phyloP scores from a whole-genome alignment of 169 alveolate species.

The Plasmodium adleri region DNA sequence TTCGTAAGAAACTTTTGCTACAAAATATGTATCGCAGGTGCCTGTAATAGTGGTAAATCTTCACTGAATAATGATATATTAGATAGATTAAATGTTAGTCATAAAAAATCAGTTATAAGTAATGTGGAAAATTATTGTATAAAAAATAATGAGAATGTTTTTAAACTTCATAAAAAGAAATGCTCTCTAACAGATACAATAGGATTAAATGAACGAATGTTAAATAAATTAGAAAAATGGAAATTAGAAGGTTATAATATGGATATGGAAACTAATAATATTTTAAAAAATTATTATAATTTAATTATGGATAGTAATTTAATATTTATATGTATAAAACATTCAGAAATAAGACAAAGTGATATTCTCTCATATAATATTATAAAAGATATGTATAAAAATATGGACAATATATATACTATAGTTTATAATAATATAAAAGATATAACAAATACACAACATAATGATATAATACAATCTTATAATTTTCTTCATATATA shows the following conservation, averaged over 20 bases:
- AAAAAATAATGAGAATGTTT: constrained; percentile 20
- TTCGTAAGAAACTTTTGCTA: constrained; percentile 1
- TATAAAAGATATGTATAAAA: constrained; percentile 18
- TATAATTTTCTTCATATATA: constrained; percentile 21
- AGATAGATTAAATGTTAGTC: constrained; percentile 15
- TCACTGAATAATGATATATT: constrained; percentile 32
- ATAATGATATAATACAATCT: neutral
- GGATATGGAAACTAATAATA: constrained; percentile 17
- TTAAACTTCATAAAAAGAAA: constrained; percentile 19
- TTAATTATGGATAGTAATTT: constrained; percentile 31
- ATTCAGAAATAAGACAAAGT: constrained; percentile 14
- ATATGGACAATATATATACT: constrained; percentile 16
- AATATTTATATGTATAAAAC: constrained; percentile 20
- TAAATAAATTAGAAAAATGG: constrained; percentile 18
- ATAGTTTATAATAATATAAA: constrained; percentile 5
- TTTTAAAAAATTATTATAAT: constrained; percentile 24
- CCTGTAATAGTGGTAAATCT: constrained; percentile 61
- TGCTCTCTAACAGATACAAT: constrained; percentile 43
- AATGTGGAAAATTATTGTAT: constrained; percentile 33
- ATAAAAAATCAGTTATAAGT: constrained; percentile 39
- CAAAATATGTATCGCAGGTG: constrained; percentile 64
- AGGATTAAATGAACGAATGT: constrained; percentile 61
- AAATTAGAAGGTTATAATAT: neutral
- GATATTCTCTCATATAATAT: constrained; percentile 35
- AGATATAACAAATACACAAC: neutral